These are phyloP conservation scores for Emmonsiellopsis sp. DNA, from an alignment of 2,329 filamentous ascomycete genomes.

Conservation along the genomic window DNA sequence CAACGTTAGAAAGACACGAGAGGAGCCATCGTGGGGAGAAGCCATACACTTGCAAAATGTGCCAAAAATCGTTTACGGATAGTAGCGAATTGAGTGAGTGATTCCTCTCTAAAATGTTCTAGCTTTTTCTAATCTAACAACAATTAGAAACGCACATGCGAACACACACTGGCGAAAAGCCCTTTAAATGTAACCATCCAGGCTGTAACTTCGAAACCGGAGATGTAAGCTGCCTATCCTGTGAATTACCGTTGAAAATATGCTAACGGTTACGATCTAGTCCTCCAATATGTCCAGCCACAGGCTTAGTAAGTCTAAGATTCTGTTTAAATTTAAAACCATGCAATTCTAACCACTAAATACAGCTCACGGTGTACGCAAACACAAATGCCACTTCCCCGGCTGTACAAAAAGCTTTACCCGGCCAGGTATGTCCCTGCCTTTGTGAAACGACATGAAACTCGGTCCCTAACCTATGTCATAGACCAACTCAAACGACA, in stretches of 20 bases:
- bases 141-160: conserved; percentile 33
- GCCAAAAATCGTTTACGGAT: conserved; percentile 35
- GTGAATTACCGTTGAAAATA: neutral
- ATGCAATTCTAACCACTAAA: neutral
- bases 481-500: conserved; percentile 35
- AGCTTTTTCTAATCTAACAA: conserved; percentile 13
- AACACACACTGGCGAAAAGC: conserved; percentile 36
- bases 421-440: conserved; percentile 28
- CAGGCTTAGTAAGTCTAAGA: conserved; percentile 27
- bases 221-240: conserved; percentile 26
- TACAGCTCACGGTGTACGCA: conserved; percentile 32
- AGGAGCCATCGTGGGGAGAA: conserved; percentile 37
- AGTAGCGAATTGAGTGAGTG: conserved; percentile 36
- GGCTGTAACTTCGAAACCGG: conserved; percentile 36
- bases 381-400: conserved; percentile 31
- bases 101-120: neutral
- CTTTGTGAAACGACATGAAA: neutral
- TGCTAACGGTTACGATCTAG: conserved; percentile 13
- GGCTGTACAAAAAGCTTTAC: conserved; percentile 37
- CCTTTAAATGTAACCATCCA: conserved; percentile 34
- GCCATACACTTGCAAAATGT: conserved; percentile 32
- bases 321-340: neutral
- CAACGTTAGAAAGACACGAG: conserved; percentile 35
- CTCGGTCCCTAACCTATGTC: neutral
- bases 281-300: conserved; percentile 39